Conservation (phyloP, 768 basidiomycete genomes). For the Tephrocybe sp. region DNA sequence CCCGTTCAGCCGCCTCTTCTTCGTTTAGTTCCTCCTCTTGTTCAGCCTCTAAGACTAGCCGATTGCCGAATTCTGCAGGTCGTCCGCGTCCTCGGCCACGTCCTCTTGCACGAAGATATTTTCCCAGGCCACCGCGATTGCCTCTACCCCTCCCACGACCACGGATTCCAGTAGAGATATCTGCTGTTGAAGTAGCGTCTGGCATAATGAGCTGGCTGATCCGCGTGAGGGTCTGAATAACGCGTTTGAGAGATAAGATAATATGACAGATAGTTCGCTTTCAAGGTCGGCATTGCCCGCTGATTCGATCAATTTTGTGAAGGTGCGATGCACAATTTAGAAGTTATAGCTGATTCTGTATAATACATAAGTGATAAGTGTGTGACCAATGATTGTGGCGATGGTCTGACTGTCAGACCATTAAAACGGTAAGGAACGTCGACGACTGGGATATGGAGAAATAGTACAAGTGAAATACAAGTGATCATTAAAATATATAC, state of each 20-base stretch:
- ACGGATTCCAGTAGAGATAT: conserved; percentile 4
- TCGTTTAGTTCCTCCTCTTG: conserved; percentile 44
- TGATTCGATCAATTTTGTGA: too few species aligned
- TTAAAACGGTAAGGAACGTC: neutral
- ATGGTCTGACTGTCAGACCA: conserved; percentile 4
- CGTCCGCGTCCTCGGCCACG: conserved; percentile 45
- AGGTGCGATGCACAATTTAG: too few species aligned
- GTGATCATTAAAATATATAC: too few species aligned
- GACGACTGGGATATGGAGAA: neutral
- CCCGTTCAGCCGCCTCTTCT: conserved; percentile 49
- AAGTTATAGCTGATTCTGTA: too few species aligned
- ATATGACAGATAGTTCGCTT: too few species aligned
- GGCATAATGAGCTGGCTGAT: too few species aligned
- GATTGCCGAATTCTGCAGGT: conserved; percentile 38
- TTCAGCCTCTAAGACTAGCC: conserved; percentile 35
- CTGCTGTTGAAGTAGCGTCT: neutral
- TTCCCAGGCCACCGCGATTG: conserved; percentile 19
- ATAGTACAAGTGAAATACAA: neutral
- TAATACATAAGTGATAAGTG: neutral
- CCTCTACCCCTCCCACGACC: conserved; percentile 15
- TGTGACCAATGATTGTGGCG: neutral
- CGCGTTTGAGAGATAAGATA: neutral
- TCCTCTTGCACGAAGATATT: conserved; percentile 18
- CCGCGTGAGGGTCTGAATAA: too few species aligned
- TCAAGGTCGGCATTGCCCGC: neutral